Base-by-base conservation (phyloP, 2,329 filamentous ascomycete species). In the Venturia effusa region DNA sequence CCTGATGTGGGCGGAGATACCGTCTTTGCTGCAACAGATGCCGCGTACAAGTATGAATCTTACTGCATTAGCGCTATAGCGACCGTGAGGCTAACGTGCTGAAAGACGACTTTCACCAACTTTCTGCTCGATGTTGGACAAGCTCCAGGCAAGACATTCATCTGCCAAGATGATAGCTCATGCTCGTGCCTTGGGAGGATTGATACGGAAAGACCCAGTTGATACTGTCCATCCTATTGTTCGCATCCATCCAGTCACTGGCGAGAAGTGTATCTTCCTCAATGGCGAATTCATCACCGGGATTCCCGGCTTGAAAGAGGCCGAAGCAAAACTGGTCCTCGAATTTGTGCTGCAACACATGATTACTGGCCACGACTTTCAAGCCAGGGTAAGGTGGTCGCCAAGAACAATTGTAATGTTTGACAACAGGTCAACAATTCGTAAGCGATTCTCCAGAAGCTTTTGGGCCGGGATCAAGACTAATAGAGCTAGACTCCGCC, bases 1-100 rank as follows among this genome's bases (percentile, higher is more conserved):
- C 80, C 80, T 2, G 79, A 81, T 37, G 78, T 80, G 10, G 78
- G 78, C 63, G 78, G 78, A 13, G 78, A 80, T 68, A 80, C 78
- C 15, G 75, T 78, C 60, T 80, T 79, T 68, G 73, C 77, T 0
- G 75, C 74, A 4, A 78, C 77, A 24, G 75, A 76, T 63, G 71
- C 76, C 63, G 77, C 78, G 7, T 80, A 80, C 68, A 77, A 71
- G 55, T 59, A 37, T 37, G 48, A 10, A n/a, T 22, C 4, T 37
- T 30, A n/a, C 19, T 19, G 2, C 24, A 8, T 27, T 10, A 13
- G 24, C 2, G 4, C 5, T 17, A 24, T 11, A 17, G 11, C 3
- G 45, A 15, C 22, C 17, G 15, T 24, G 4, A 27, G n/a, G 22
- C 22, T 59, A 27, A 59, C 30, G 10, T 13, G 19, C 32, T 37